These are phyloP conservation scores for Eucalyptus sideroxylon DNA, from an alignment of 345 rosid species.

Conservation along the genomic window DNA sequence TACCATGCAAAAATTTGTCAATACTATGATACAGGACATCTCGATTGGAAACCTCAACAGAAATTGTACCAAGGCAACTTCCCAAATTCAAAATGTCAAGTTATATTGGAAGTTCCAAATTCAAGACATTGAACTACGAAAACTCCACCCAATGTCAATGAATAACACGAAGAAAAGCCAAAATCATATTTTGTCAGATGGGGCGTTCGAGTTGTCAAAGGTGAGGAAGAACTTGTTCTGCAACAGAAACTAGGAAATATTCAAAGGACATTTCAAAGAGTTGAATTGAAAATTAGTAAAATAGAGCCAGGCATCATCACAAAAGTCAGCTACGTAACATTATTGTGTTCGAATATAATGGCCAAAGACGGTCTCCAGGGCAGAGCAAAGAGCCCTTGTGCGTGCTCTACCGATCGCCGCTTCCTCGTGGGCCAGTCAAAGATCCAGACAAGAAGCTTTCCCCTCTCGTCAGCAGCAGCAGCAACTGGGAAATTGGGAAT, in stretches of 20 bases:
- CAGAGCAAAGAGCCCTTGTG: too few species aligned
- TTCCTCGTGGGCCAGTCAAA: background rate
- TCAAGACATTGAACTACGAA: background rate
- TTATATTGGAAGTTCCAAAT: background rate
- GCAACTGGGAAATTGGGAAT: background rate
- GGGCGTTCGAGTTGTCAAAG: too few species aligned
- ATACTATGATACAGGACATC: background rate
- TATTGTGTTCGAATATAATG: too few species aligned
- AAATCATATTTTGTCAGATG: too few species aligned
- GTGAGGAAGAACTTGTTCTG: too few species aligned
- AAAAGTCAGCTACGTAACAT: too few species aligned
- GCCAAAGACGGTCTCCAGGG: too few species aligned
- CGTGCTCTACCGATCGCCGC: background rate
- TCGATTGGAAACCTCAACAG: background rate
- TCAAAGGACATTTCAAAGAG: too few species aligned
- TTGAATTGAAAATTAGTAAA: too few species aligned
- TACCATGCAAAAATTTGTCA: background rate
- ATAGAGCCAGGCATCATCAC: too few species aligned
- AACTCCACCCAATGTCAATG: background rate
- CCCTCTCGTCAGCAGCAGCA: background rate
- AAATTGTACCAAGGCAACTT: background rate
- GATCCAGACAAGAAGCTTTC: background rate
- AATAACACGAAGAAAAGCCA: too few species aligned
- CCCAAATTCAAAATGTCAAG: background rate
- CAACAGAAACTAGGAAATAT: too few species aligned